Evolutionary conservation across 2,329 filamentous ascomycete species (phyloP), one percentile per base, ranked within the genome.

Genomic region (Calonectria naviculata): DNA sequence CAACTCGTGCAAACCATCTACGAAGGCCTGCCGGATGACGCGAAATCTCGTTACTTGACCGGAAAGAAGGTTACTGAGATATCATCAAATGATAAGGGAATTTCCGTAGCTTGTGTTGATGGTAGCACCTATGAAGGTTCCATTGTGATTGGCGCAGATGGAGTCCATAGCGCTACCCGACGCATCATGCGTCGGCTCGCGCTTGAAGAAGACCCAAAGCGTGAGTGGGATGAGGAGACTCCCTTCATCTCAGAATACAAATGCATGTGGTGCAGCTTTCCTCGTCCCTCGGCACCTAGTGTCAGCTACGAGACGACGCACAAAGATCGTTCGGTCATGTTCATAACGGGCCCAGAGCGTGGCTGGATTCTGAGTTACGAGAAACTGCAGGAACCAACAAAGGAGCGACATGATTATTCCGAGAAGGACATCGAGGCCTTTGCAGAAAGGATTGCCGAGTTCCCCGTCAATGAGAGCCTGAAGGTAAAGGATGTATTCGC

Each of bases 121-220:
- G 73, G 73, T 0, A 74, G 21, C 19, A 12, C 24, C 0, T 70
- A 73, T 12, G 44, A 44, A 1, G 75, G 61, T 0, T 73, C 75
- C 13, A 73, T 77, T 3, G 36, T 77, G 0, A 63, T 77, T 34
- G 75, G 75, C 0, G 60, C 72, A 10, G 75, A 77, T 46, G 75
- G 75, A 4, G 69, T 75, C 5, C 62, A 77, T 36, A 77, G 75
- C 60, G 65, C 34, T 6, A 61, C 67, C 0, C 68, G 75, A 1
- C 41, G 15, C 8, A 44, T 71, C 15, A 71, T 68, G 68, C 64
- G 64, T 15, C 42, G 6, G 7, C 26, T 42, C 1, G 56, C 56
- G 28, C 36, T 42, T 1, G 56, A 60, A n/a, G 7, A 60, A 26
- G 36, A 60, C 7, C 56, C 56, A 1, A 29, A 29, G 3, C 21